A percentile compares a stretch with the other conserved stretches of the same genome.
phyloP scores from a whole-genome alignment of 73 alveolate species.

The Diophrys appendiculata region DNA sequence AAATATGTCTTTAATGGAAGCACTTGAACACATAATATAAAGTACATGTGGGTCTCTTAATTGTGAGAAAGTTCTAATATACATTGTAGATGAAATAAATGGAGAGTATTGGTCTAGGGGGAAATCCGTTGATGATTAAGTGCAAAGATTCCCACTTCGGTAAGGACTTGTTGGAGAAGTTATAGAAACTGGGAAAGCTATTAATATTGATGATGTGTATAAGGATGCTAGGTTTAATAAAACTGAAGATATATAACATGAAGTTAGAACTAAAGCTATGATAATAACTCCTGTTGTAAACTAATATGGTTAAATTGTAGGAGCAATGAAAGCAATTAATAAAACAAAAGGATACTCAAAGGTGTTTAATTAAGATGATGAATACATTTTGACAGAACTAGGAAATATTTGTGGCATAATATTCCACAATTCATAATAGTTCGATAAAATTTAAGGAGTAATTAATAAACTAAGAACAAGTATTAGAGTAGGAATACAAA shows the following conservation, averaged over 20 bases:
- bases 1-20: conserved; percentile 35
- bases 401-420: no score
- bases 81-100: conserved; percentile 72
- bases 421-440: no score
- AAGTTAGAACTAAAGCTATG: conserved; percentile 56
- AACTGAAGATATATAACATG: conserved; percentile 55
- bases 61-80: conserved; percentile 46
- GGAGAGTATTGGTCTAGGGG: conserved; percentile 77
- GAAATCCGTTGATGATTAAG: conserved; percentile 71
- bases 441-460: no score
- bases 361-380: no score
- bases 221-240: conserved; percentile 71
- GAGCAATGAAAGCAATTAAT: conserved; percentile 75
- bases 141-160: conserved; percentile 61
- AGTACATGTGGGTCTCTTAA: conserved; percentile 29
- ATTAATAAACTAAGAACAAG: no score
- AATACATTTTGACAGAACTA: no score
- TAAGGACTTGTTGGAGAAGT: conserved; percentile 68
- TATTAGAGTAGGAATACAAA: no score
- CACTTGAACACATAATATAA: conserved; percentile 46
- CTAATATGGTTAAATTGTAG: conserved; percentile 66
- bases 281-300: conserved; percentile 59
- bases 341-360: conserved; percentile 25
- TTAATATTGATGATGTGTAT: conserved; percentile 80
- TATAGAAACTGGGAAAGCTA: conserved; percentile 47